Evolutionary conservation across 805 yeast genomes (phyloP).

Genomic region (Metschnikowia borealis): DNA sequence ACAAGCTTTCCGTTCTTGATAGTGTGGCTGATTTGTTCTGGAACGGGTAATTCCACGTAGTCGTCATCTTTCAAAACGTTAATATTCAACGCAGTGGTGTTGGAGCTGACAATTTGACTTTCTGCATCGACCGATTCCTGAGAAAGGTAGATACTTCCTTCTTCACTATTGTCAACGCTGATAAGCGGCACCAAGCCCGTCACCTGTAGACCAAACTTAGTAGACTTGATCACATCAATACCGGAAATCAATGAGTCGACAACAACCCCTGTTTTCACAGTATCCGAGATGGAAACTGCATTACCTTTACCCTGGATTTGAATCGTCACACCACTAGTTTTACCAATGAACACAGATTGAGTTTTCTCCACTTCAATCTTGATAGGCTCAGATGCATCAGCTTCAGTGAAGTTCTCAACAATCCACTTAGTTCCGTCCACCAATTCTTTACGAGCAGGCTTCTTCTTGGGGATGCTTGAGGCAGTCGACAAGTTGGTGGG

Average conservation of each 20-base stretch:
- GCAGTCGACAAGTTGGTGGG: constrained; percentile 56
- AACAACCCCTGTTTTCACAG: constrained; percentile 69
- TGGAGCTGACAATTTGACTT: constrained; percentile 69
- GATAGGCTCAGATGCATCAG: constrained; percentile 48
- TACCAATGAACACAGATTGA: constrained; percentile 86
- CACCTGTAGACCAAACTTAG: constrained; percentile 79
- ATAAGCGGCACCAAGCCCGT: constrained; percentile 79
- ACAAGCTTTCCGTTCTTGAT: constrained; percentile 58
- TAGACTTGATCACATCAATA: constrained; percentile 78
- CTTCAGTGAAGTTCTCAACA: constrained; percentile 68
- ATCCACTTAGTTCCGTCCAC: constrained; percentile 83
- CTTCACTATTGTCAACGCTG: constrained; percentile 83
- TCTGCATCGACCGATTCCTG: constrained; percentile 66
- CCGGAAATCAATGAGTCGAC: constrained; percentile 85
- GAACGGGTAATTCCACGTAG: constrained; percentile 74
- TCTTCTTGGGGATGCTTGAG: constrained; percentile 39
- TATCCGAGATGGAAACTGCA: constrained; percentile 75
- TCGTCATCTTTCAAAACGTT: constrained; percentile 79
- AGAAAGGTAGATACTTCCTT: constrained; percentile 76
- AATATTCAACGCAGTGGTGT: constrained; percentile 80
- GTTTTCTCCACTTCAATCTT: constrained; percentile 74
- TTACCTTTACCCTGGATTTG: constrained; percentile 90
- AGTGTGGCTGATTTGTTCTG: constrained; percentile 86
- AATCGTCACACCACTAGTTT: constrained; percentile 67
- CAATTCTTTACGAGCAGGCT: constrained; percentile 57